Base-by-base conservation (phyloP, 2,329 filamentous ascomycete genomes). In the Akanthomyces lecanii region DNA sequence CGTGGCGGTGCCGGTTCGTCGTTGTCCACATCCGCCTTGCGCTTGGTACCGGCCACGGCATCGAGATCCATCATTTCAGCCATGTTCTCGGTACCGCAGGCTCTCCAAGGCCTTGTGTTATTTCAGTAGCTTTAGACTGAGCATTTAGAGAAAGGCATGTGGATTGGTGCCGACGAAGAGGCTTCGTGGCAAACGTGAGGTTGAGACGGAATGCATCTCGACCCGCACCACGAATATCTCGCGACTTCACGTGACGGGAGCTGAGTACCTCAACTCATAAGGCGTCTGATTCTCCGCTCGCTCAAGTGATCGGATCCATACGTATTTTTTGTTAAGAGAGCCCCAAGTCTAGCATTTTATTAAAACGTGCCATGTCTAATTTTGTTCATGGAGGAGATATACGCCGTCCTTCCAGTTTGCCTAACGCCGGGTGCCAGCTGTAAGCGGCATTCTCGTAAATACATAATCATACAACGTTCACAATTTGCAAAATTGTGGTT, bases 21-120 rank as follows among this genome's bases (percentile, higher is more conserved):
- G 25, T 66, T 69, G 16, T 71, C 67, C 7, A 72, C 73, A 16
- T 79, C 75, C 2, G 79, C 80, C 67, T 84, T 85, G 51, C 82
- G 75, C 73, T 85, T 85, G 63, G 72, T 76, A 59, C 81, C 81
- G 48, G 73, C 71, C 36, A 74, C 71, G 60, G 68, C 70, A 64
- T 81, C 78, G 54, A 81, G 59, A 45, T 82, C 79, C 78, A 82
- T 83, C 47, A 67, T 65, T 51, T 80, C 78, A 47, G 67, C 65
- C 73, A 77, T 77, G 12, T 33, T 54, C 30, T 16, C 21, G 47
- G 3, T 40, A 52, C 7, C 5, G 11, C 51, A 40, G 23, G 30
- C 38, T 30, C 21, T 50, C 30, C 5, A 14, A 8, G 12, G 14
- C 36, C 51, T 28, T 5, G 4, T 14, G 6, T 30, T 38, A 42